phyloP scores from a whole-genome alignment of 805 yeast genomes.

The Kodamaea kaohsiungensis region DNA sequence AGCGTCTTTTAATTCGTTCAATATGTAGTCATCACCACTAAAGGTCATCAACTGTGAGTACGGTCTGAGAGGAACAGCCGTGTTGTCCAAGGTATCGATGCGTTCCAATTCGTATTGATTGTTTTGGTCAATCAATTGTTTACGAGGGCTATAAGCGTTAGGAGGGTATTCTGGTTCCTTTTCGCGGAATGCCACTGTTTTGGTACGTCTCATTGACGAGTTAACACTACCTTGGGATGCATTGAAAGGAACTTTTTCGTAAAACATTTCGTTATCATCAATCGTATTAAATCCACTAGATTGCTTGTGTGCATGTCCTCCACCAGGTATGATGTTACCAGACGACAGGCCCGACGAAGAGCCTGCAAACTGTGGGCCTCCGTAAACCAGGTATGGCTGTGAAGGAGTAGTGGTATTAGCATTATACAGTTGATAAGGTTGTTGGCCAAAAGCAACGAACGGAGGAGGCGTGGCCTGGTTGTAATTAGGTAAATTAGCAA shows the following conservation, averaged over 20 bases:
- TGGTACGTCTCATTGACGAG: slow-evolving; percentile 15
- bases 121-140: slow-evolving; percentile 16
- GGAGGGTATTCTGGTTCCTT: slow-evolving; percentile 33
- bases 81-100: slow-evolving; percentile 17
- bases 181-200: slow-evolving; percentile 34
- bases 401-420: neutral
- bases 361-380: slow-evolving; percentile 9
- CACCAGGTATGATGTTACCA: neutral
- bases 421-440: neutral
- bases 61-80: slow-evolving; percentile 19
- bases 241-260: slow-evolving; percentile 11
- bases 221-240: slow-evolving; percentile 10
- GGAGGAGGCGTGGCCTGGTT: slow-evolving; percentile 11
- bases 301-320: neutral
- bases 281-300: neutral
- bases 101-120: slow-evolving; percentile 23
- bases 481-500: neutral
- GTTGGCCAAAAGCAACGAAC: slow-evolving; percentile 3
- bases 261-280: slow-evolving; percentile 19
- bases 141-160: slow-evolving; percentile 27
- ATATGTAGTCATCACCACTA: slow-evolving; percentile 39
- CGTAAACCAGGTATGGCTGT: slow-evolving; percentile 4
- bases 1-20: slow-evolving; percentile 42
- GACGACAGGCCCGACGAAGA: slow-evolving; percentile 5
- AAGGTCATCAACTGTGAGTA: slow-evolving; percentile 25